Evolutionary conservation across 495 filamentous ascomycete species (phyloP).

Genomic region (Neurospora hispaniola): DNA sequence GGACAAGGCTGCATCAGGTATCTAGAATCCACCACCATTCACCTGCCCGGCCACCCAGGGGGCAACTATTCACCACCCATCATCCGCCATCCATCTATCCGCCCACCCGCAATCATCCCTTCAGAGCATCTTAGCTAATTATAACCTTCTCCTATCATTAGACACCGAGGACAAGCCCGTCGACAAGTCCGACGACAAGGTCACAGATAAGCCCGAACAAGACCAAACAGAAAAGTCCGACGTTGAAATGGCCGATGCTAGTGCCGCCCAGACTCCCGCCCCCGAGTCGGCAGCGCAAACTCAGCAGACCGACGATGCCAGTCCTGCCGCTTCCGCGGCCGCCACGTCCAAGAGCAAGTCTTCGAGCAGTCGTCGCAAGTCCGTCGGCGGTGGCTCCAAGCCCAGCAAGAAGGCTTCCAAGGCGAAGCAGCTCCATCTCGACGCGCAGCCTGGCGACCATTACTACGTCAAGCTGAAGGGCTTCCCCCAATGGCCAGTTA

Average conservation of each 20-base stretch:
- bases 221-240: conserved; percentile 18
- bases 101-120: neutral
- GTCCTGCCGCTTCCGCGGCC: conserved; percentile 16
- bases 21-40: neutral
- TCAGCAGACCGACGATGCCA: conserved; percentile 14
- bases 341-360: conserved; percentile 31
- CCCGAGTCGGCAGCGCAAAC: conserved; percentile 17
- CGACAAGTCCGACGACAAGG: conserved; percentile 14
- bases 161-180: neutral
- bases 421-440: conserved; percentile 54
- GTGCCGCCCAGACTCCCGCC: conserved; percentile 16
- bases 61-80: neutral
- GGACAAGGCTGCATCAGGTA: conserved; percentile 15
- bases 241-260: conserved; percentile 28
- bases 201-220: conserved; percentile 13
- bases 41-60: neutral
- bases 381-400: conserved; percentile 59
- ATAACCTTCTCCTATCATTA: neutral
- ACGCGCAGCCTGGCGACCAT: conserved; percentile 77
- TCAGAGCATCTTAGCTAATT: conserved; percentile 10
- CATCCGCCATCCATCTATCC: neutral
- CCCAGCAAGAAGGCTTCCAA: conserved; percentile 75
- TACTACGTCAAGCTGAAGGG: conserved; percentile 83
- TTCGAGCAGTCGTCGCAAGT: conserved; percentile 49
- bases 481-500: conserved; percentile 80